Evolutionary conservation across 2,329 filamentous ascomycete genomes (phyloP).

Genomic region (Macroventuria anomochaeta): DNA sequence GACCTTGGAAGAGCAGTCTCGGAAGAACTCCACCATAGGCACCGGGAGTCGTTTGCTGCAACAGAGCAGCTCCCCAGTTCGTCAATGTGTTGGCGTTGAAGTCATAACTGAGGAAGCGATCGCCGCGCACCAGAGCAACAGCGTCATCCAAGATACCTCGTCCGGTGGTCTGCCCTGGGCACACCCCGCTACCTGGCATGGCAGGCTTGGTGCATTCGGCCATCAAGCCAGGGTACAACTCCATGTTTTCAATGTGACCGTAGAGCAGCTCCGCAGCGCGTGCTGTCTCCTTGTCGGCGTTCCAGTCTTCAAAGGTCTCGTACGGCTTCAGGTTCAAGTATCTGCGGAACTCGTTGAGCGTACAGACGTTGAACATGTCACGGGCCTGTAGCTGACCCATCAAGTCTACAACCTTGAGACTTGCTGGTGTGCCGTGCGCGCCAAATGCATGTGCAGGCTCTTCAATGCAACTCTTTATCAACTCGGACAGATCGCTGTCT

Average conservation of each 20-base stretch:
- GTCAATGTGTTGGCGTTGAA: slow-evolving; percentile 53
- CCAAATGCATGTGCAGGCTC: slow-evolving; percentile 66
- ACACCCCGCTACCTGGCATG: slow-evolving; percentile 65
- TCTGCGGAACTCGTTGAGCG: slow-evolving; percentile 82
- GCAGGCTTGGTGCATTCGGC: slow-evolving; percentile 79
- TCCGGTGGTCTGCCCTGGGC: slow-evolving; percentile 76
- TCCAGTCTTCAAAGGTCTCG: slow-evolving; percentile 81
- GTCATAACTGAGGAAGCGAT: slow-evolving; percentile 77
- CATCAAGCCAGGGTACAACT: slow-evolving; percentile 80
- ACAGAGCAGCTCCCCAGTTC: slow-evolving; percentile 59
- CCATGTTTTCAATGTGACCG: slow-evolving; percentile 78
- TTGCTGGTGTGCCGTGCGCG: slow-evolving; percentile 72
- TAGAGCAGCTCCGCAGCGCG: slow-evolving; percentile 64
- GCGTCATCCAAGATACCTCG: slow-evolving; percentile 78
- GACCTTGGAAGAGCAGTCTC: slow-evolving; percentile 52
- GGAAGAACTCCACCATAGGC: slow-evolving; percentile 57
- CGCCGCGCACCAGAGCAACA: slow-evolving; percentile 75
- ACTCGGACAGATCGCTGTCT: slow-evolving; percentile 76
- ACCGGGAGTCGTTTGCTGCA: slow-evolving; percentile 48
- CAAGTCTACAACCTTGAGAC: slow-evolving; percentile 76
- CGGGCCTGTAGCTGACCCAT: slow-evolving; percentile 78
- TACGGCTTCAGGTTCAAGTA: slow-evolving; percentile 81
- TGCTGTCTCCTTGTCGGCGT: slow-evolving; percentile 73
- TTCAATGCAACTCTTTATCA: slow-evolving; percentile 70
- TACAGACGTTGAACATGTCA: slow-evolving; percentile 73